Evolutionary conservation across 805 yeast genomes (phyloP).

Genomic region (Barnettozyma wickerhamii): DNA sequence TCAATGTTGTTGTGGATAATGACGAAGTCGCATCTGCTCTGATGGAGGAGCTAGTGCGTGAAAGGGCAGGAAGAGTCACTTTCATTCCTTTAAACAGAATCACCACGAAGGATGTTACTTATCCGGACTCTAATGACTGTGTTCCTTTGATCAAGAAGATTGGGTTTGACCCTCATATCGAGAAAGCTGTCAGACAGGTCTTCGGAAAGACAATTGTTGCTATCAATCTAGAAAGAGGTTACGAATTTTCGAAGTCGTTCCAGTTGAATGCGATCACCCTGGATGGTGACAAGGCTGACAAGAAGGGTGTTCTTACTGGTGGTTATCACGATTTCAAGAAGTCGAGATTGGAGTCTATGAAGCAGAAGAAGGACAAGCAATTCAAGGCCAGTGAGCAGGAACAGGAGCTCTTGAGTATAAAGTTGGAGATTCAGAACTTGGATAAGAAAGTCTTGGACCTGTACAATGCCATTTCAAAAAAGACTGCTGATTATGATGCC

Average conservation of each 20-base stretch:
- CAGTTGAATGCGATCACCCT: conserved; percentile 77
- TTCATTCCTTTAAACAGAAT: conserved; percentile 86
- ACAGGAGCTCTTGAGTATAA: conserved; percentile 35
- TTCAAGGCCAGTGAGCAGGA: conserved; percentile 40
- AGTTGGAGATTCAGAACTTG: conserved; percentile 33
- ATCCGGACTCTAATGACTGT: conserved; percentile 59
- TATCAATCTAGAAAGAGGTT: conserved; percentile 60
- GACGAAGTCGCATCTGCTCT: conserved; percentile 78
- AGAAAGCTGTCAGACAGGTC: conserved; percentile 68
- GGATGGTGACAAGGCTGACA: conserved; percentile 88
- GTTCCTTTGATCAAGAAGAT: conserved; percentile 79
- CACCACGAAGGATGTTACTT: conserved; percentile 34
- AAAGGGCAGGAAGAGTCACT: conserved; percentile 79
- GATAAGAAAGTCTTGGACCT: conserved; percentile 50
- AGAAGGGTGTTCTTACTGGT: conserved; percentile 81
- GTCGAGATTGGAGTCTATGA: conserved; percentile 69
- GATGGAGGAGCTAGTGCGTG: conserved; percentile 69
- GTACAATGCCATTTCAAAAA: conserved; percentile 39
- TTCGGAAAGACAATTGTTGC: conserved; percentile 82
- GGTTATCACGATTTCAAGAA: conserved; percentile 72
- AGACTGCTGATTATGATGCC: conserved; percentile 37
- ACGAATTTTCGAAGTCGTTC: conserved; percentile 56
- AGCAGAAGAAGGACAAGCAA: conserved; percentile 48
- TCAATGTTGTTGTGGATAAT: conserved; percentile 84
- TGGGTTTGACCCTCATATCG: conserved; percentile 51